phyloP scores from a whole-genome alignment of 2,329 filamentous ascomycete genomes.

The Elsinoe arachidis region DNA sequence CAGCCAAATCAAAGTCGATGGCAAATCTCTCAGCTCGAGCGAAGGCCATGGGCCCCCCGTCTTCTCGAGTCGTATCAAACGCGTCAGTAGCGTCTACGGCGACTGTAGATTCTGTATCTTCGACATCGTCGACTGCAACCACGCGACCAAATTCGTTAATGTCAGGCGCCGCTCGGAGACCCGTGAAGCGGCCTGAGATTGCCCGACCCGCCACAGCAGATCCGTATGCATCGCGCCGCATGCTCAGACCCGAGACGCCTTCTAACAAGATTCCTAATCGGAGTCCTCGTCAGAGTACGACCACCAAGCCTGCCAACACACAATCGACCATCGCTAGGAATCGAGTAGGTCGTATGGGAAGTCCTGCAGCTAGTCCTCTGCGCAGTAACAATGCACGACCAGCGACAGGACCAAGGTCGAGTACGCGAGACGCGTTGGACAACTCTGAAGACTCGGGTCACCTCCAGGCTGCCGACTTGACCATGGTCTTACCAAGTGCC shows the following conservation, averaged over 20 bases:
- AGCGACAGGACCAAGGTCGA: constrained; percentile 20
- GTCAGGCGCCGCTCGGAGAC: constrained; percentile 51
- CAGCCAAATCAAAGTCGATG: constrained; percentile 31
- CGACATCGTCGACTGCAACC: constrained; percentile 26
- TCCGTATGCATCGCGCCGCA: constrained; percentile 38
- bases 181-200: constrained; percentile 34
- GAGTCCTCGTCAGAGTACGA: constrained; percentile 30
- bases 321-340: constrained; percentile 15
- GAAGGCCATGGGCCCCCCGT: constrained; percentile 10
- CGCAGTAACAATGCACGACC: constrained; percentile 11
- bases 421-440: constrained; percentile 24
- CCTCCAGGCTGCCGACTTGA: constrained; percentile 37
- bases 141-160: constrained; percentile 39
- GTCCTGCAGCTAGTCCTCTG: constrained; percentile 15
- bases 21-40: constrained; percentile 14
- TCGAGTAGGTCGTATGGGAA: constrained; percentile 8
- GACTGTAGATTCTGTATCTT: constrained; percentile 22
- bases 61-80: constrained; percentile 20
- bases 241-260: constrained; percentile 37
- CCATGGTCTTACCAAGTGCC: constrained; percentile 39
- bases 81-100: constrained; percentile 25
- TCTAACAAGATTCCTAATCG: constrained; percentile 37
- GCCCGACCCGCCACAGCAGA: constrained; percentile 46
- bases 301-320: constrained; percentile 29
- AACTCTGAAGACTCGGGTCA: constrained; percentile 16